Conservation (phyloP, 495 filamentous ascomycete genomes). For the Bryoglossum gracile region DNA sequence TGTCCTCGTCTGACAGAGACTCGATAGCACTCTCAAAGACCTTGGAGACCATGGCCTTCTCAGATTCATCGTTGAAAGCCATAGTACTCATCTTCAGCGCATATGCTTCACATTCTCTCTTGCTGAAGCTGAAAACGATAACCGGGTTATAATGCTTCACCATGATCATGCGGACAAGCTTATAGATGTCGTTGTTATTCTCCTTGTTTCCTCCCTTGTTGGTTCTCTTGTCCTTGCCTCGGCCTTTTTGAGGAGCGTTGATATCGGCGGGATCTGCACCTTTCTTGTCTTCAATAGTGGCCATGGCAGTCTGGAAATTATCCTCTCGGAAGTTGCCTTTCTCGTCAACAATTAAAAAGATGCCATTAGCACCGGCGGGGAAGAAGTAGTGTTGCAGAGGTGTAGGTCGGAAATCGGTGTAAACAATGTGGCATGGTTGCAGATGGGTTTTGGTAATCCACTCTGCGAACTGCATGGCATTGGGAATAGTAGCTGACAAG, state of each 20-base stretch:
- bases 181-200: constrained; percentile 78
- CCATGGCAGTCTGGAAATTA: constrained; percentile 95
- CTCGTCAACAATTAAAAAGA: constrained; percentile 92
- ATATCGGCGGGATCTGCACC: constrained; percentile 76
- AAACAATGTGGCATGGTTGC: constrained; percentile 96
- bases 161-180: constrained; percentile 98
- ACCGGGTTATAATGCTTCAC: constrained; percentile 91
- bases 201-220: constrained; percentile 72
- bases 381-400: constrained; percentile 97
- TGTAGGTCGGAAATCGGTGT: constrained; percentile 95
- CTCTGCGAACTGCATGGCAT: constrained; percentile 98
- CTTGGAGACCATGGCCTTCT: constrained; percentile 89
- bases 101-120: constrained; percentile 83
- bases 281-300: constrained; percentile 76
- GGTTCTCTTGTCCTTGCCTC: constrained; percentile 80
- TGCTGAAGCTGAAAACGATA: constrained; percentile 99
- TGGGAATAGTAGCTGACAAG: constrained; percentile 96
- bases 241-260: constrained; percentile 71
- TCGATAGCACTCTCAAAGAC: constrained; percentile 89
- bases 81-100: constrained; percentile 77
- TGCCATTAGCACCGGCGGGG: constrained; percentile 86
- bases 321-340: constrained; percentile 91
- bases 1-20: constrained; percentile 85
- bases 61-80: constrained; percentile 95
- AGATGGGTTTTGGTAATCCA: constrained; percentile 97